phyloP scores from a whole-genome alignment of 495 filamentous ascomycete genomes.

The Oleoguttula mirabilis region DNA sequence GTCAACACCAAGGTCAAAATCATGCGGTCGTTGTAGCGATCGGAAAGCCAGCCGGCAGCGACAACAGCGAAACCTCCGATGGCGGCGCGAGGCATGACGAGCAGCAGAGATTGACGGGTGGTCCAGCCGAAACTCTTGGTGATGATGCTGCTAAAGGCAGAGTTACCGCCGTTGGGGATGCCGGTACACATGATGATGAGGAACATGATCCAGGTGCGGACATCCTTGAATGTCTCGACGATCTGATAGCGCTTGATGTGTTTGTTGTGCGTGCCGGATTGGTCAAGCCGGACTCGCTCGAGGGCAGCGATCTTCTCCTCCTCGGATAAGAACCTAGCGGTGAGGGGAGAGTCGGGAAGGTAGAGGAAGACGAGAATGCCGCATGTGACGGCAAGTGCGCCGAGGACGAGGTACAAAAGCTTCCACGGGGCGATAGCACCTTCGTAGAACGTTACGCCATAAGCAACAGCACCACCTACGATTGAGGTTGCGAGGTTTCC shows the following conservation, averaged over 20 bases:
- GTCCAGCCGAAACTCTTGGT: constrained; percentile 5
- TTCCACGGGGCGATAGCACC: too few relatives aligned
- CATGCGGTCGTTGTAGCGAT: too few relatives aligned
- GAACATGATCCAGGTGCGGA: constrained; percentile 14
- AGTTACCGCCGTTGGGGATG: constrained; percentile 5
- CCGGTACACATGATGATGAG: constrained; percentile 5
- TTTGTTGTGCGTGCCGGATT: constrained; percentile 28
- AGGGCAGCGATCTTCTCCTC: constrained; percentile 18
- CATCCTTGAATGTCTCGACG: constrained; percentile 36
- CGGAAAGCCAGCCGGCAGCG: constrained; percentile 9
- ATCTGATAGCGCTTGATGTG: constrained; percentile 29
- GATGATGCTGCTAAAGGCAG: constrained; percentile 12
- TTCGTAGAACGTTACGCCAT: constrained; percentile 16
- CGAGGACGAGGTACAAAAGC: constrained; percentile 17
- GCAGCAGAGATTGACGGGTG: constrained; percentile 3
- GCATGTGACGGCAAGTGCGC: constrained; percentile 7
- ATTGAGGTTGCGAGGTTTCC: constrained; percentile 13
- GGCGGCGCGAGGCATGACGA: constrained; percentile 2
- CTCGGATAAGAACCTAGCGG: constrained; percentile 11
- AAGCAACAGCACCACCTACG: constrained; percentile 14
- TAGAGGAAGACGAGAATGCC: constrained; percentile 14
- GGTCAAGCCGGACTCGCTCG: constrained; percentile 15
- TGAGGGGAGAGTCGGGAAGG: constrained; percentile 16
- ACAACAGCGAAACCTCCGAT: constrained; percentile 11
- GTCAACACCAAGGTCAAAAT: constrained; percentile 5